Percentiles rank a stretch among this genome's conserved stretches.
phyloP scores from a whole-genome alignment of 75 land plant genomes.

The Pinus albicaulis region DNA sequence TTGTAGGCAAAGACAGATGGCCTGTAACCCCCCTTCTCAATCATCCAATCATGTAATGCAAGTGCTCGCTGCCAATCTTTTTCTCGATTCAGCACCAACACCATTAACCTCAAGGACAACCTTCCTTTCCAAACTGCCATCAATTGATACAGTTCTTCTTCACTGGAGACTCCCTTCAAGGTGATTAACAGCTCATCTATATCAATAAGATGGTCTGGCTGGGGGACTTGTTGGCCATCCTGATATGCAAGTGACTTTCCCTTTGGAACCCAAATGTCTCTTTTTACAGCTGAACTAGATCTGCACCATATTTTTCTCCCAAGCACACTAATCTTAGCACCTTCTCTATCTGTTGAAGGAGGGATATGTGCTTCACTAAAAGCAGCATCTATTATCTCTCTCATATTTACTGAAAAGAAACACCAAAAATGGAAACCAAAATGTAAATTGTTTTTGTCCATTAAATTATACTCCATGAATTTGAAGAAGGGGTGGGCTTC shows the following conservation, averaged over 20 bases:
- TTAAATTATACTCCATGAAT: background rate
- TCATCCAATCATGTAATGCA: constrained; percentile 99
- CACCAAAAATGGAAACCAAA: background rate
- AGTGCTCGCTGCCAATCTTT: constrained; percentile 81
- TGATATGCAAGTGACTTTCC: background rate
- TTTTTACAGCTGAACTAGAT: constrained; percentile 3
- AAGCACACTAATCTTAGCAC: background rate
- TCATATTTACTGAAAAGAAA: background rate
- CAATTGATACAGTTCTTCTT: constrained; percentile 47
- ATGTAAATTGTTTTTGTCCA: background rate
- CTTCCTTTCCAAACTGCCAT: constrained; percentile 50
- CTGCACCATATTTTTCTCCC: constrained; percentile 10
- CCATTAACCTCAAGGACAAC: constrained; percentile 83
- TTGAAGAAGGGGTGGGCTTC: constrained; percentile 2
- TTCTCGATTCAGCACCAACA: constrained; percentile 66
- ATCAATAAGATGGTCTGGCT: constrained; percentile 60
- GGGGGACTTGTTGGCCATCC: background rate
- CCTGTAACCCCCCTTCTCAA: constrained; percentile 56
- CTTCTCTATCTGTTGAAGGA: background rate
- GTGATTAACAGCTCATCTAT: constrained; percentile 50
- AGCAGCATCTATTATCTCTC: constrained; percentile 1
- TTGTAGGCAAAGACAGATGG: constrained; percentile 89
- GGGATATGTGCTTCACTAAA: background rate
- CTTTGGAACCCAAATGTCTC: background rate
- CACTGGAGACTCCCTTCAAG: constrained; percentile 30